Evolutionary conservation across 2,329 filamentous ascomycete genomes (phyloP), one percentile per base, ranked within the genome.

Genomic region (Arthroderma sp.): DNA sequence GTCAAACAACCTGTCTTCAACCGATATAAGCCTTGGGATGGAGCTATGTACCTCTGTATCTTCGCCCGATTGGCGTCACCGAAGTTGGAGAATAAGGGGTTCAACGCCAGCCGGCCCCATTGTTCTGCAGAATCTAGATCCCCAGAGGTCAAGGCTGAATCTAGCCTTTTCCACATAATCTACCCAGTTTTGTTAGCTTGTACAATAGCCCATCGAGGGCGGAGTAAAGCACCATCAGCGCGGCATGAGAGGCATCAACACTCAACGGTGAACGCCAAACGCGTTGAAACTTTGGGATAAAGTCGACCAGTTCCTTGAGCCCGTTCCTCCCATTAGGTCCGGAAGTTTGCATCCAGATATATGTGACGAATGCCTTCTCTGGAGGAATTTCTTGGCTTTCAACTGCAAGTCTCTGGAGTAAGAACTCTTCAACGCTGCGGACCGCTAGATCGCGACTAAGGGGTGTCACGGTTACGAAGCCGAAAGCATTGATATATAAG

Each of bases 161-260:
- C 82, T n/a, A 84, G 69, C 28, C 72, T 75, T 62, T 86, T 91
- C 86, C 87, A 95, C 3, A 94, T 65, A 3, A 94, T 61, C 83
- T 89, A 46, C 22, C 31, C 29, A 6, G 9, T 44, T 45, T 44
- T 51, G 32, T 29, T 33, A 22, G 38, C 7, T 48, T 39, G 22
- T 28, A 36, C n/a, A 41, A 34, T 33, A 41, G 40, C 15, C 22
- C 11, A 34, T 44, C 5, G 44, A 30, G 3, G 29, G 8, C 38
- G 27, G 28, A 9, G 11, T 30, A 8, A 50, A 58, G 48, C 50
- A 70, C 68, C 52, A 68, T 62, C 30, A 69, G 55, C 37, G 57
- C 58, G 40, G 62, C 64, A 49, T 70, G 75, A 8, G 83, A 77
- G 4, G 78, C 78, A 50, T 76, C 71, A 4, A 74, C 62, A 22